phyloP scores from a whole-genome alignment of 371 early-diverging fungal species.

The Saksenaea oblongispora region DNA sequence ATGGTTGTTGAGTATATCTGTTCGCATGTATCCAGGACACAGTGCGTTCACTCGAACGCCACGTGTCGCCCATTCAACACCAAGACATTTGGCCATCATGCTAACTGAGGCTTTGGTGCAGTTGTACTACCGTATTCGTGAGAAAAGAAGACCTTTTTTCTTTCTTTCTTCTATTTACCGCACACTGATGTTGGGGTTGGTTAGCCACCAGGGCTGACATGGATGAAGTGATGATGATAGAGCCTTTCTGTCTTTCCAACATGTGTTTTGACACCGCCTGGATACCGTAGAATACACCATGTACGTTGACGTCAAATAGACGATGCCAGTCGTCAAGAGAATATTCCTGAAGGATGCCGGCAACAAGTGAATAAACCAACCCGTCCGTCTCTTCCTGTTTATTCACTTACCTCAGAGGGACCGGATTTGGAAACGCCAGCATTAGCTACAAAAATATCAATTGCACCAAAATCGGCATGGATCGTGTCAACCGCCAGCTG shows the following conservation, averaged over 20 bases:
- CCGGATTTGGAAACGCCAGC: slow-evolving; percentile 46
- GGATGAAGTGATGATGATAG: slow-evolving; percentile 45
- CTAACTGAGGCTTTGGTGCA: slow-evolving; percentile 60
- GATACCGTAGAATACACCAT: slow-evolving; percentile 47
- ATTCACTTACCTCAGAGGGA: slow-evolving; percentile 30
- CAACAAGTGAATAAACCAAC: not conserved
- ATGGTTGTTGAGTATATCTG: slow-evolving; percentile 27
- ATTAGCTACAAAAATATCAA: slow-evolving; percentile 53
- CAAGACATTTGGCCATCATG: slow-evolving; percentile 38
- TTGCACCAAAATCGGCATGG: slow-evolving; percentile 39
- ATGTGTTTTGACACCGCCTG: slow-evolving; percentile 38
- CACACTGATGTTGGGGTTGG: slow-evolving; percentile 48
- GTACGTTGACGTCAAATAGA: slow-evolving; percentile 48
- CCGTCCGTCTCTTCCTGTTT: not conserved
- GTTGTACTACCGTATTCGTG: slow-evolving; percentile 7
- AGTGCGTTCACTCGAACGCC: slow-evolving; percentile 40
- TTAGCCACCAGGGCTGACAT: slow-evolving; percentile 48
- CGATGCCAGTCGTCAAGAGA: slow-evolving; percentile 38
- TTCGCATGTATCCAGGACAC: slow-evolving; percentile 38
- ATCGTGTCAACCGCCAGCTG: slow-evolving; percentile 36
- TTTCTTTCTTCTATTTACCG: slow-evolving; percentile 26
- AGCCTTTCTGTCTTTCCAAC: slow-evolving; percentile 42
- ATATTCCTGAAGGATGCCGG: slow-evolving; percentile 20
- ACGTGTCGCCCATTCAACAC: slow-evolving; percentile 37
- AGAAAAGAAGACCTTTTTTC: not conserved